These are phyloP conservation scores for Cicer judaicum DNA, from an alignment of 306 rosid genomes.

Conservation along the genomic window DNA sequence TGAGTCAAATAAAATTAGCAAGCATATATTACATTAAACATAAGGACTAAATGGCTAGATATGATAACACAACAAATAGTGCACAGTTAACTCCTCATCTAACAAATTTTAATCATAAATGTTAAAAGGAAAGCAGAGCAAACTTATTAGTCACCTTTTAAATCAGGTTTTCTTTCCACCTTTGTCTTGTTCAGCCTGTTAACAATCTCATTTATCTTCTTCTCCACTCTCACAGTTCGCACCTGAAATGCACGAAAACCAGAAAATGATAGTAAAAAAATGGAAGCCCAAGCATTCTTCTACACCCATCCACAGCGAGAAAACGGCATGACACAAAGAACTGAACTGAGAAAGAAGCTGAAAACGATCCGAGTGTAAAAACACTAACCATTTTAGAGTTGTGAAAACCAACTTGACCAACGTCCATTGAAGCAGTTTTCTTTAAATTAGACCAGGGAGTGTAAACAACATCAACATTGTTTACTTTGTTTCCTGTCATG, in stretches of 20 bases:
- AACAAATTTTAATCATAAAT: not conserved
- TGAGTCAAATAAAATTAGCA: constrained; percentile 26
- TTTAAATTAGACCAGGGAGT: constrained; percentile 98
- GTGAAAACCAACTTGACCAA: constrained; percentile 98
- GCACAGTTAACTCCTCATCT: constrained; percentile 18
- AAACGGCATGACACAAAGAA: not conserved
- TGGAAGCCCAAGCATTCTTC: constrained; percentile 31
- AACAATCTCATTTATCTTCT: constrained; percentile 86
- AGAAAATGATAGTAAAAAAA: constrained; percentile 41
- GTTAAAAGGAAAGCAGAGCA: constrained; percentile 22
- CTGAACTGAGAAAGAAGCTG: constrained; percentile 10
- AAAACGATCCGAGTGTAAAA: constrained; percentile 3
- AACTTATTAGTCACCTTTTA: constrained; percentile 69
- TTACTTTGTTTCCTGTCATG: constrained; percentile 87
- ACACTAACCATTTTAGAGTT: constrained; percentile 72
- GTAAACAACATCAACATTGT: constrained; percentile 91
- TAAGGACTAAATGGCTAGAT: not conserved
- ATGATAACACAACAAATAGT: not conserved
- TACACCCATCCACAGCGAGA: constrained; percentile 28
- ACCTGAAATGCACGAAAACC: constrained; percentile 60
- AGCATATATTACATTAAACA: constrained; percentile 12
- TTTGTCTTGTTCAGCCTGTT: constrained; percentile 89
- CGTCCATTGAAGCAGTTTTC: constrained; percentile 97
- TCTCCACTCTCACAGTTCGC: constrained; percentile 89
- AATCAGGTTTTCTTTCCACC: constrained; percentile 92